These are phyloP conservation scores for Diplodia scrobiculata DNA, from an alignment of 2,329 filamentous ascomycete species.

Conservation along the genomic window DNA sequence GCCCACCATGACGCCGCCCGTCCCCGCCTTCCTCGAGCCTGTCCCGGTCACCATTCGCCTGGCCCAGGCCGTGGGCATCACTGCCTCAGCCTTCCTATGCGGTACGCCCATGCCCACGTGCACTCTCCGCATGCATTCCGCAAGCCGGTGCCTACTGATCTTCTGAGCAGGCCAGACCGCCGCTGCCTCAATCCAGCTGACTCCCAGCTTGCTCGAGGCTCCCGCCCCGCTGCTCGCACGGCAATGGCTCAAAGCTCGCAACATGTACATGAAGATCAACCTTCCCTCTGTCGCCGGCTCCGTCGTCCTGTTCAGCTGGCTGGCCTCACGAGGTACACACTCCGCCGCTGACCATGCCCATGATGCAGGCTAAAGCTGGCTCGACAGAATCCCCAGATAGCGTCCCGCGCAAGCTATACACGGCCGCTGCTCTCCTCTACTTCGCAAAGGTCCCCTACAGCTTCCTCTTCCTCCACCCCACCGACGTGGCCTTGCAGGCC, in stretches of 20 bases:
- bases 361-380: not conserved
- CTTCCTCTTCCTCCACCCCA: slow-evolving; percentile 49
- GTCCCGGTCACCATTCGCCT: slow-evolving; percentile 46
- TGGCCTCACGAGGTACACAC: slow-evolving; percentile 49
- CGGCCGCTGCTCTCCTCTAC: slow-evolving; percentile 50
- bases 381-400: slow-evolving; percentile 37
- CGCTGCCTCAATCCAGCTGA: slow-evolving; percentile 47
- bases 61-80: slow-evolving; percentile 56
- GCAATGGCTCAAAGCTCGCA: slow-evolving; percentile 57
- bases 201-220: slow-evolving; percentile 59
- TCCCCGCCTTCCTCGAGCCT: slow-evolving; percentile 31
- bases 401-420: slow-evolving; percentile 49
- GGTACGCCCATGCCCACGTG: slow-evolving; percentile 37
- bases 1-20: slow-evolving; percentile 15
- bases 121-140: too few species aligned
- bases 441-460: slow-evolving; percentile 58
- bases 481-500: slow-evolving; percentile 54
- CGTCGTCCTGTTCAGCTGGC: slow-evolving; percentile 48
- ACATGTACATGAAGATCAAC: slow-evolving; percentile 41
- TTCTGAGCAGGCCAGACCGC: slow-evolving; percentile 40
- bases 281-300: slow-evolving; percentile 41
- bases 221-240: slow-evolving; percentile 58
- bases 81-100: slow-evolving; percentile 52
- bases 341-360: not conserved
- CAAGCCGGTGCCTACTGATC: not conserved